Percentiles rank a stretch among this genome's conserved stretches.
Evolutionary conservation across 768 basidiomycete genomes (phyloP).

Genomic region (Filobasidium floriforme): DNA sequence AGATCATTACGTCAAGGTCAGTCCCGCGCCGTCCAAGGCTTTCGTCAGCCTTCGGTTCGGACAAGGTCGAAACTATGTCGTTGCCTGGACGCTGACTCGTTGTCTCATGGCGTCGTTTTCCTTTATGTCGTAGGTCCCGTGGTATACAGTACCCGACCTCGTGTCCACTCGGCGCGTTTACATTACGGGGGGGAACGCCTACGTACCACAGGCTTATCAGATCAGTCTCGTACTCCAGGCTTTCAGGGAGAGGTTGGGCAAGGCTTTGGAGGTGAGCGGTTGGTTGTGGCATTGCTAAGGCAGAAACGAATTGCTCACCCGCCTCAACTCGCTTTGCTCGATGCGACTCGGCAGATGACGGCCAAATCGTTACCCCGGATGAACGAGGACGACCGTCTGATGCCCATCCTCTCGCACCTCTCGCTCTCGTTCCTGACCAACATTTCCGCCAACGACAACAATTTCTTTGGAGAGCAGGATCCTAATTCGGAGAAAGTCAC

Average conservation of each 20-base stretch:
- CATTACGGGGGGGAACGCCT: constrained; percentile 74
- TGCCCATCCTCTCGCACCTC: constrained; percentile 81
- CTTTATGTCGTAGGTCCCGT: constrained; percentile 61
- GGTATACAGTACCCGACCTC: constrained; percentile 90
- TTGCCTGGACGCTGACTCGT: constrained; percentile 47
- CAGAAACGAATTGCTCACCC: not conserved
- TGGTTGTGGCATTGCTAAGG: not conserved
- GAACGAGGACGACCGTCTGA: constrained; percentile 85
- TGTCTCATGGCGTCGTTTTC: too few relatives aligned
- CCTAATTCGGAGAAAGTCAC: constrained; percentile 60
- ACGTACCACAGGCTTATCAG: constrained; percentile 67
- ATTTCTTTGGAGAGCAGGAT: constrained; percentile 45
- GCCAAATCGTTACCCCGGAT: constrained; percentile 78
- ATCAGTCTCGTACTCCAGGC: constrained; percentile 82
- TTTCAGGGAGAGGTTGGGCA: constrained; percentile 65
- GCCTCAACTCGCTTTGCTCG: not conserved
- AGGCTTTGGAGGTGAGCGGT: constrained; percentile 65
- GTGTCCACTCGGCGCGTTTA: constrained; percentile 74
- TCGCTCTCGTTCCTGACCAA: constrained; percentile 91
- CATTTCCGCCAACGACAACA: constrained; percentile 55
- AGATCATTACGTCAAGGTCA: constrained; percentile 4
- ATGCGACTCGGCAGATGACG: constrained; percentile 55
- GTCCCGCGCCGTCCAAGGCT: too few relatives aligned
- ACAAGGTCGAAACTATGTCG: too few relatives aligned
- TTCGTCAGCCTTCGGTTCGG: too few relatives aligned